These are phyloP conservation scores for Eutrema japonicum DNA, from an alignment of 345 rosid species.

Conservation along the genomic window DNA sequence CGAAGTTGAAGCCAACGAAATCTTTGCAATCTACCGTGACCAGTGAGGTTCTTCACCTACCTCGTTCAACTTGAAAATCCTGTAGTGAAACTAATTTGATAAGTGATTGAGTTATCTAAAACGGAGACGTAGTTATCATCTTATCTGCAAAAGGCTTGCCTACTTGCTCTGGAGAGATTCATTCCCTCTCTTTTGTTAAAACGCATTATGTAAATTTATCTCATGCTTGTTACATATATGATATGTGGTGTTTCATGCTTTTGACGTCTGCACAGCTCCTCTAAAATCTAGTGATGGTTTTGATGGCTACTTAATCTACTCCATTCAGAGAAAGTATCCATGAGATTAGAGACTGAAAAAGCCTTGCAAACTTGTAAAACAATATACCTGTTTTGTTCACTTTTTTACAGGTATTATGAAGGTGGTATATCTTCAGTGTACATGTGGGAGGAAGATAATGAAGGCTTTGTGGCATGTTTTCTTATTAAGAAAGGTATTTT, in stretches of 20 bases:
- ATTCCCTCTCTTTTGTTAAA: background rate
- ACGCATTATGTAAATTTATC: background rate
- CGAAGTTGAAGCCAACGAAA: slow-evolving; percentile 88
- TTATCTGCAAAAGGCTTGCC: background rate
- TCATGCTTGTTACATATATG: background rate
- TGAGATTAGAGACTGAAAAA: background rate
- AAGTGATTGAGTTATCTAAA: background rate
- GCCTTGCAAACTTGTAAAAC: background rate
- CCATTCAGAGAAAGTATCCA: background rate
- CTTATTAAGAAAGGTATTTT: slow-evolving; percentile 89
- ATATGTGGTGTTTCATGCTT: slow-evolving; percentile 4
- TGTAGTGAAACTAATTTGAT: background rate
- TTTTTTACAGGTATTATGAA: slow-evolving; percentile 82
- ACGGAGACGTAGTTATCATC: background rate
- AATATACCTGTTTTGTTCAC: slow-evolving; percentile 41
- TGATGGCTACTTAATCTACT: background rate
- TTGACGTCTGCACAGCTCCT: background rate
- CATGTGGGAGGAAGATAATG: slow-evolving; percentile 96
- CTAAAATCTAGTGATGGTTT: background rate
- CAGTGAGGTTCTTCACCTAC: slow-evolving; percentile 98
- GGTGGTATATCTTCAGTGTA: slow-evolving; percentile 98
- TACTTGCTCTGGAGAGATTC: background rate
- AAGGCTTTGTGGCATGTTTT: slow-evolving; percentile 92
- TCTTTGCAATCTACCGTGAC: slow-evolving; percentile 91
- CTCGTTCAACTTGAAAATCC: slow-evolving; percentile 49